Evolutionary conservation across 345 rosid species (phyloP), one percentile per base, ranked within the genome.

Genomic region (Eucalyptus dawsonii): DNA sequence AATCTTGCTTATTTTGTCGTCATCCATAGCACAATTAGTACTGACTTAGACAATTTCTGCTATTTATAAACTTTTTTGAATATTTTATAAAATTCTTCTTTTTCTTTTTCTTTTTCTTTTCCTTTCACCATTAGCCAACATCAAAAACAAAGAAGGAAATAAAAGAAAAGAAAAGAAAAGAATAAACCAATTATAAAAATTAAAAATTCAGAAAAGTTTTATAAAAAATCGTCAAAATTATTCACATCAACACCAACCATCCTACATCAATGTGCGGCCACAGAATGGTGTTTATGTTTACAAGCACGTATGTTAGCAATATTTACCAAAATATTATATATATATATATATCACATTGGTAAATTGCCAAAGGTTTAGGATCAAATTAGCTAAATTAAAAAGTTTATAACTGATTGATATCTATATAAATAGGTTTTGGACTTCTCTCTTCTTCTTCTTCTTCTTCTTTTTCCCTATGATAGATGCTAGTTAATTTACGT

Each of bases 221-320:
- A 27, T 29, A 62, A 6, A 27, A 62, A 12, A 29, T n/a, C 0
- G 4, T 27, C 12, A 27, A 62, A 62, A 62, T 62, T 62, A 13
- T 62, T 27, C 17, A 29, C 2, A 29, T 62, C 0, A 62, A 29
- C 7, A 0, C 31, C 1, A 13, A 6, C 2, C 16, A 13, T 6
- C 31, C 4, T 56, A 24, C 6, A 5, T 56, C 0, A 21, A n/a
- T n/a, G n/a, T n/a, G n/a, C n/a, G n/a, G n/a, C n/a, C n/a, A n/a
- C n/a, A n/a, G n/a, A n/a, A n/a, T n/a, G n/a, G 2, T 29, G 2
- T 62, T 0, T 3, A 62, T 12, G n/a, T n/a, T n/a, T n/a, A n/a
- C n/a, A n/a, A n/a, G n/a, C n/a, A n/a, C n/a, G n/a, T n/a, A n/a
- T n/a, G 2, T 62, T 14, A 62, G 8, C 4, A 27, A 62, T 62